phyloP scores from a whole-genome alignment of 169 alveolate species.

The Prorocentrum cordatum region DNA sequence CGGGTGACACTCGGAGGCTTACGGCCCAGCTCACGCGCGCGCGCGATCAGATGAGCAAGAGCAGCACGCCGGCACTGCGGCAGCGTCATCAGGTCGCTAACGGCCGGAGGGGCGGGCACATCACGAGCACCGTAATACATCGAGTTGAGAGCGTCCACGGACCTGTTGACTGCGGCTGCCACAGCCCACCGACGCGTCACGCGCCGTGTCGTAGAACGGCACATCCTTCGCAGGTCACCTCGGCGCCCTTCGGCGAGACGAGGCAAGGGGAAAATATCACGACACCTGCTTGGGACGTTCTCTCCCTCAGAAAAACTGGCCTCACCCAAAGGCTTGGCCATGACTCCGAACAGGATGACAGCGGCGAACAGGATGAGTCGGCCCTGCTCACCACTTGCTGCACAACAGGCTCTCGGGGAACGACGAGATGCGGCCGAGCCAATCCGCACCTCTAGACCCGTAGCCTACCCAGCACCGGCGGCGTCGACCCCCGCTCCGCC shows the following conservation, averaged over 20 bases:
- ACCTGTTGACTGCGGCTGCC: neutral
- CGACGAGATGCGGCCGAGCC: no score
- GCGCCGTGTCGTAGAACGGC: neutral
- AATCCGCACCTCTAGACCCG: neutral
- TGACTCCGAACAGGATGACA: neutral
- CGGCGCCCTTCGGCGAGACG: neutral
- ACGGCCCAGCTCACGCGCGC: neutral
- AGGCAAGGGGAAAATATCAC: constrained; percentile 13
- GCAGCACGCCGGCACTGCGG: neutral
- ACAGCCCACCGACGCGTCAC: neutral
- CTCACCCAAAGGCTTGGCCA: no score
- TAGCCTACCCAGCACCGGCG: no score
- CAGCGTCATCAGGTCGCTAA: neutral
- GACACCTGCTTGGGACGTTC: neutral
- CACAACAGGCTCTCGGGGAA: no score
- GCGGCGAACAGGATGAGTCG: neutral
- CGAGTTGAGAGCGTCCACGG: neutral
- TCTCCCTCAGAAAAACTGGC: neutral
- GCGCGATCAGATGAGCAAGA: neutral
- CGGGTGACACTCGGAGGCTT: neutral
- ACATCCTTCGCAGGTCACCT: neutral
- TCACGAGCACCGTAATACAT: neutral
- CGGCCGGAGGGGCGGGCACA: neutral
- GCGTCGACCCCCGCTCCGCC: no score
- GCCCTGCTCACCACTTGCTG: neutral